phyloP scores from a whole-genome alignment of 805 yeast species.

The Schizosaccharomyces lindneri region DNA sequence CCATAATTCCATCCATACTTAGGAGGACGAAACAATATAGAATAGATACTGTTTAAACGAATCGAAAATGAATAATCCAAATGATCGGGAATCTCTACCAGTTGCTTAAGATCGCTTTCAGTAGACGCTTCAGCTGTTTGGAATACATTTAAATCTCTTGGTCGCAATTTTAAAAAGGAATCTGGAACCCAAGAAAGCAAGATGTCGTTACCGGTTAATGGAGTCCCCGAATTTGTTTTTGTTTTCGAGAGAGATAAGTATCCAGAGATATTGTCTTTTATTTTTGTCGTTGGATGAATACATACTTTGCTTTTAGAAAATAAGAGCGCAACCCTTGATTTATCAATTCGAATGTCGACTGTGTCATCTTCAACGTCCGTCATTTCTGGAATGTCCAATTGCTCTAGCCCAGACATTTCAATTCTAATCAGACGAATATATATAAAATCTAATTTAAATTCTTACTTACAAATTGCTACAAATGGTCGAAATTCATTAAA shows the following conservation, averaged over 20 bases:
- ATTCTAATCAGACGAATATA: background rate
- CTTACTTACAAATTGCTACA: background rate
- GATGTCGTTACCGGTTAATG: slow-evolving; percentile 25
- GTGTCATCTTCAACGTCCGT: background rate
- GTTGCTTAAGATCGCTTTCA: slow-evolving; percentile 20
- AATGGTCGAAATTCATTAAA: background rate
- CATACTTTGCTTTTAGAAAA: slow-evolving; percentile 26
- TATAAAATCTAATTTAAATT: background rate
- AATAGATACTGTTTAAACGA: slow-evolving; percentile 35
- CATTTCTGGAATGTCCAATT: background rate
- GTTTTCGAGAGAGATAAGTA: slow-evolving; percentile 42
- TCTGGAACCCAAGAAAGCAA: slow-evolving; percentile 42
- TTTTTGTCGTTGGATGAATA: slow-evolving; percentile 51
- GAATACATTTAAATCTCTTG: slow-evolving; percentile 17
- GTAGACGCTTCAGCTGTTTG: slow-evolving; percentile 22
- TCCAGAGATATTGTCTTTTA: slow-evolving; percentile 55
- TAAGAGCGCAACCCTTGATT: background rate
- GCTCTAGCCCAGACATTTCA: background rate
- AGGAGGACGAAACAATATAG: slow-evolving; percentile 66
- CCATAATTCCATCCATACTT: slow-evolving; percentile 84
- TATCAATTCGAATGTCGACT: background rate
- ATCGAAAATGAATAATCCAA: slow-evolving; percentile 36
- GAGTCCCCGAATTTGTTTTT: slow-evolving; percentile 15
- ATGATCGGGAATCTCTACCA: slow-evolving; percentile 2
- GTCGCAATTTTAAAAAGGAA: background rate